phyloP scores from a whole-genome alignment of 2,329 filamentous ascomycete genomes.

The Hymenoscyphus albidus region DNA sequence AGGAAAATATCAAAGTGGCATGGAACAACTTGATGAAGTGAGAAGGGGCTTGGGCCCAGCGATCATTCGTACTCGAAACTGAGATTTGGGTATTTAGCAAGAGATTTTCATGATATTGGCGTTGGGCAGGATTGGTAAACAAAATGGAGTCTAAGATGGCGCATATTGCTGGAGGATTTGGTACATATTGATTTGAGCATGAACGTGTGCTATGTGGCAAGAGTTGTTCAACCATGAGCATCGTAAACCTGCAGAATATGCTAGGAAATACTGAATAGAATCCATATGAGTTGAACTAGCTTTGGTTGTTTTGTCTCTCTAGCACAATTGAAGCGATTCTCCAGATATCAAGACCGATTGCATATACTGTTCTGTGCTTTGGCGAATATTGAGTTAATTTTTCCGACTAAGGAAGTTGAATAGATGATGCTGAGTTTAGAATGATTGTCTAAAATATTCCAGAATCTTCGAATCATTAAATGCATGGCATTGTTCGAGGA shows the following conservation, averaged over 20 bases:
- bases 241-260: too few species aligned
- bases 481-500: too few species aligned
- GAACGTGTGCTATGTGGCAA: background rate
- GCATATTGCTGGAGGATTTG: background rate
- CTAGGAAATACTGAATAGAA: too few species aligned
- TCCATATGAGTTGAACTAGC: too few species aligned
- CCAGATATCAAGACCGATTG: background rate
- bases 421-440: too few species aligned
- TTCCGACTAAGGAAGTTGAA: background rate
- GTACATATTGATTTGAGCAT: background rate
- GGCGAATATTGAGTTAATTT: background rate
- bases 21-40: constrained; percentile 89
- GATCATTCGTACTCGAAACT: constrained; percentile 43
- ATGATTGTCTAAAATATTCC: too few species aligned
- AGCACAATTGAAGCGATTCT: background rate
- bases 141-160: constrained; percentile 2
- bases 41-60: constrained; percentile 75
- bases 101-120: background rate
- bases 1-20: constrained; percentile 72
- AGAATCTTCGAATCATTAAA: too few species aligned
- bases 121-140: constrained; percentile 3
- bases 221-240: background rate
- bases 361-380: background rate
- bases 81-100: background rate
- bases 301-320: background rate